These are phyloP conservation scores for Apiotrichum montevideense DNA, from an alignment of 1,284 basidiomycete species.

Conservation along the genomic window DNA sequence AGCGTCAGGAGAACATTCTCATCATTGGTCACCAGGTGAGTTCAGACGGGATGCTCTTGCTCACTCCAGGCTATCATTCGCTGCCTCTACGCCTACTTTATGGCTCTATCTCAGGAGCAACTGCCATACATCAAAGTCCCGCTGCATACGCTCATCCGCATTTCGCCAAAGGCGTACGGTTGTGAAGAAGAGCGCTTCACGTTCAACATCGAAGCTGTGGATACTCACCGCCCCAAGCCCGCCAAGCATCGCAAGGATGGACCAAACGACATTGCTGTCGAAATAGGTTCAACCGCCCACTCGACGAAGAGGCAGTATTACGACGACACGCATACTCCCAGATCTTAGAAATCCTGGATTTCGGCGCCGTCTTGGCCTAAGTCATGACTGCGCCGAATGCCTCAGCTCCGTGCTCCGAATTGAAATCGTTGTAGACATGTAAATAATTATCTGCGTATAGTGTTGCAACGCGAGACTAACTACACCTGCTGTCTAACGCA, in stretches of 20 bases:
- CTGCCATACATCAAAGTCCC: conserved; percentile 97
- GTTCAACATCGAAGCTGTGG: conserved; percentile 81
- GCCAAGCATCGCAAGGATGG: conserved; percentile 17
- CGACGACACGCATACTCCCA: background rate
- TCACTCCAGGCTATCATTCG: conserved; percentile 69
- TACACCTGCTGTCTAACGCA: too few species aligned
- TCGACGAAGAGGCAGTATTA: conserved; percentile 16
- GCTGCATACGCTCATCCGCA: conserved; percentile 93
- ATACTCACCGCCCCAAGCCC: conserved; percentile 90
- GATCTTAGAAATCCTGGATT: background rate
- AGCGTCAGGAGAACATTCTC: conserved; percentile 93
- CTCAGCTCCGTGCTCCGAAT: too few species aligned
- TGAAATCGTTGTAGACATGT: too few species aligned
- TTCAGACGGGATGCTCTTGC: background rate
- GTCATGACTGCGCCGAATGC: too few species aligned
- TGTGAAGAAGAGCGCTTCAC: conserved; percentile 92
- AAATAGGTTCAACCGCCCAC: background rate
- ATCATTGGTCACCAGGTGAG: conserved; percentile 89
- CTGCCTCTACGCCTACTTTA: conserved; percentile 93
- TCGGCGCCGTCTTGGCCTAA: too few species aligned
- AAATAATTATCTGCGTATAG: too few species aligned
- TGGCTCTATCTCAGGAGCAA: conserved; percentile 84
- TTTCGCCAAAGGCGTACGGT: conserved; percentile 96
- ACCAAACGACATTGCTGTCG: background rate
- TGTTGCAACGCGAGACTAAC: too few species aligned